Percentiles rank a stretch among this genome's conserved stretches.
Conservation (phyloP, 1,139 yeast species). For the Petasospora rhodanensis region DNA sequence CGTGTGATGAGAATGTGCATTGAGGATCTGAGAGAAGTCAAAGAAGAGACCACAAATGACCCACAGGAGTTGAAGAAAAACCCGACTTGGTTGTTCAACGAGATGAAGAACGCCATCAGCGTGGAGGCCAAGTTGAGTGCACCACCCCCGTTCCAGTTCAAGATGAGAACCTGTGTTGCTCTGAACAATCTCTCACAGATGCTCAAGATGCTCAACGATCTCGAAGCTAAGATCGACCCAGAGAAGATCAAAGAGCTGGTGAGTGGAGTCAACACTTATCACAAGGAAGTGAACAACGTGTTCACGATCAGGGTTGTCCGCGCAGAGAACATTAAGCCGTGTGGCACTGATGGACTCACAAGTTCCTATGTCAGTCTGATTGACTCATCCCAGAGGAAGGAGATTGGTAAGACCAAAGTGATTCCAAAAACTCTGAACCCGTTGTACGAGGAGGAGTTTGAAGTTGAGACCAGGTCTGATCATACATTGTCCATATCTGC, state of each 20-base stretch:
- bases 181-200: slow-evolving; percentile 67
- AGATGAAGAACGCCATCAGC: slow-evolving; percentile 41
- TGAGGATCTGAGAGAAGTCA: slow-evolving; percentile 44
- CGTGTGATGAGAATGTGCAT: slow-evolving; percentile 43
- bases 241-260: slow-evolving; percentile 52
- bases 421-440: slow-evolving; percentile 64
- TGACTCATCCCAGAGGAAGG: slow-evolving; percentile 52
- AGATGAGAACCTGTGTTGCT: slow-evolving; percentile 65
- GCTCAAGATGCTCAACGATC: slow-evolving; percentile 48
- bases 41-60: too few relatives aligned
- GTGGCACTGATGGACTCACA: slow-evolving; percentile 47
- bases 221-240: slow-evolving; percentile 62
- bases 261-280: slow-evolving; percentile 27
- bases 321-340: slow-evolving; percentile 66
- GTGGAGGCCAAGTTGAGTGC: slow-evolving; percentile 33
- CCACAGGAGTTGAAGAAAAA: slow-evolving; percentile 22
- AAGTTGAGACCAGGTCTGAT: slow-evolving; percentile 40
- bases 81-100: slow-evolving; percentile 41
- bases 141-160: slow-evolving; percentile 59
- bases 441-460: slow-evolving; percentile 87
- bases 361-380: slow-evolving; percentile 67
- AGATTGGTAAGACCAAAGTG: slow-evolving; percentile 70
- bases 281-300: slow-evolving; percentile 44
- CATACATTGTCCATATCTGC: slow-evolving; percentile 42
- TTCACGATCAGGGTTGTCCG: slow-evolving; percentile 62